phyloP scores from a whole-genome alignment of 1,139 yeast genomes.

The Sugiyamaella pinicola region DNA sequence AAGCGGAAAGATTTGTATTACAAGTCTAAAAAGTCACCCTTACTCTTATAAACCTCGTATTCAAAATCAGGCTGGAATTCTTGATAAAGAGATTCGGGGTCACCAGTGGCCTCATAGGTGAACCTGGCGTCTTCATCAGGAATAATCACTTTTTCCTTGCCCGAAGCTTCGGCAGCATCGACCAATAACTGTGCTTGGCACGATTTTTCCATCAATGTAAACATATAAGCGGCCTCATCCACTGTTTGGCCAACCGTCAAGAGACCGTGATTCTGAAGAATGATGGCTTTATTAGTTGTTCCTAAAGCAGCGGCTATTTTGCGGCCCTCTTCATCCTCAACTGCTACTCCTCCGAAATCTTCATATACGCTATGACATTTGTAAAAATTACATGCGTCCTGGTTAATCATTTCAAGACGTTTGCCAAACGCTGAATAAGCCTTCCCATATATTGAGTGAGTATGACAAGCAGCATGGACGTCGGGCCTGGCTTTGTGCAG shows the following conservation, averaged over 20 bases:
- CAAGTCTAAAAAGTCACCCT: constrained; percentile 30
- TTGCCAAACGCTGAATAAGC: constrained; percentile 74
- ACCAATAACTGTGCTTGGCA: constrained; percentile 74
- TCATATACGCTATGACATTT: constrained; percentile 64
- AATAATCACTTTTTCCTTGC: constrained; percentile 45
- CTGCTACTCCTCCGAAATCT: constrained; percentile 79
- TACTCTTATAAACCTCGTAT: constrained; percentile 44
- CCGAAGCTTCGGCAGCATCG: constrained; percentile 52
- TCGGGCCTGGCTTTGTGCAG: constrained; percentile 78
- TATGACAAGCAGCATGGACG: constrained; percentile 79
- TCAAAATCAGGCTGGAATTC: constrained; percentile 73
- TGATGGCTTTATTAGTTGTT: constrained; percentile 57
- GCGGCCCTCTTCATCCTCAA: constrained; percentile 71
- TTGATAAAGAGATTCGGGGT: constrained; percentile 67
- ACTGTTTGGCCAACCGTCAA: constrained; percentile 76
- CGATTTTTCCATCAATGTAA: constrained; percentile 64
- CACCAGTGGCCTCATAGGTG: constrained; percentile 62
- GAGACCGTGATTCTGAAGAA: constrained; percentile 77
- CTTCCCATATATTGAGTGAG: constrained; percentile 74
- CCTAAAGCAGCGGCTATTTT: constrained; percentile 71
- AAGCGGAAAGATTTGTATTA: constrained; percentile 8
- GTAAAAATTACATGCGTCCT: constrained; percentile 72
- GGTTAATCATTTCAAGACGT: constrained; percentile 76
- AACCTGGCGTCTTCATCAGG: constrained; percentile 71
- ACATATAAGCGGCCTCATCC: constrained; percentile 80